Percentiles rank a stretch among this genome's conserved stretches.
Conservation (phyloP, 2,329 filamentous ascomycete species). For the Arthrinium puccinioides region DNA sequence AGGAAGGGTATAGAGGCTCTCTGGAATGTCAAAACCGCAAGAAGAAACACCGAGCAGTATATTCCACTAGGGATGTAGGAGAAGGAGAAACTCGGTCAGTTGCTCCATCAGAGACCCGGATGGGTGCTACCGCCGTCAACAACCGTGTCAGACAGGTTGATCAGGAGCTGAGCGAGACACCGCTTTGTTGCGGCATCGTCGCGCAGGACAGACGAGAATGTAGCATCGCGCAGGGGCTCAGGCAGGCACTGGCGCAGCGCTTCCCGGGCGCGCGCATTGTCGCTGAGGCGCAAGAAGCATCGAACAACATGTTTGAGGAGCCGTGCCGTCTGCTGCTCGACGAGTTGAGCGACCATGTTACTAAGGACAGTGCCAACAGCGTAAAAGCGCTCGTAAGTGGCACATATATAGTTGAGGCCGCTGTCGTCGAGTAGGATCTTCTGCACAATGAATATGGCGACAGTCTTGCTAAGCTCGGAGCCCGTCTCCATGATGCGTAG, state of each 20-base stretch:
- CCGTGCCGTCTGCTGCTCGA: conserved; percentile 93
- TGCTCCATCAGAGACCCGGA: conserved; percentile 16
- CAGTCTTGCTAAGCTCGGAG: conserved; percentile 95
- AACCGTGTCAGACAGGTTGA: conserved; percentile 90
- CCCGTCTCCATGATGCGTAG: conserved; percentile 99
- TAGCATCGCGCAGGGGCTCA: conserved; percentile 96
- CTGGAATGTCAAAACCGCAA: too few species aligned
- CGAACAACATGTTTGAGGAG: conserved; percentile 95
- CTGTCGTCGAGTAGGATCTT: conserved; percentile 97
- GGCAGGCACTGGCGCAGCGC: conserved; percentile 92
- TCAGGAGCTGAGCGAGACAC: conserved; percentile 91
- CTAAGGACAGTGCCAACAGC: conserved; percentile 94
- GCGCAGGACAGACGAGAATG: conserved; percentile 90
- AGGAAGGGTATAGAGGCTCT: conserved; percentile 4
- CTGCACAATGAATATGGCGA: conserved; percentile 98
- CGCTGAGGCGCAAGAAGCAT: conserved; percentile 90
- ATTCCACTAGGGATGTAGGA: too few species aligned
- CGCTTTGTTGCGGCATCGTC: conserved; percentile 97
- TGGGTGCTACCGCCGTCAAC: conserved; percentile 34
- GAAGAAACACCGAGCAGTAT: too few species aligned
- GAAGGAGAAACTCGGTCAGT: too few species aligned
- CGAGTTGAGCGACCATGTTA: conserved; percentile 97
- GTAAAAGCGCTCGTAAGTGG: conserved; percentile 97
- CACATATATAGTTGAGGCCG: conserved; percentile 95
- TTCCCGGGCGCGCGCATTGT: conserved; percentile 92